A percentile compares a stretch with the other conserved stretches of the same genome.
phyloP scores from a whole-genome alignment of 1,284 basidiomycete genomes.

The Microstroma glucosiphilum region DNA sequence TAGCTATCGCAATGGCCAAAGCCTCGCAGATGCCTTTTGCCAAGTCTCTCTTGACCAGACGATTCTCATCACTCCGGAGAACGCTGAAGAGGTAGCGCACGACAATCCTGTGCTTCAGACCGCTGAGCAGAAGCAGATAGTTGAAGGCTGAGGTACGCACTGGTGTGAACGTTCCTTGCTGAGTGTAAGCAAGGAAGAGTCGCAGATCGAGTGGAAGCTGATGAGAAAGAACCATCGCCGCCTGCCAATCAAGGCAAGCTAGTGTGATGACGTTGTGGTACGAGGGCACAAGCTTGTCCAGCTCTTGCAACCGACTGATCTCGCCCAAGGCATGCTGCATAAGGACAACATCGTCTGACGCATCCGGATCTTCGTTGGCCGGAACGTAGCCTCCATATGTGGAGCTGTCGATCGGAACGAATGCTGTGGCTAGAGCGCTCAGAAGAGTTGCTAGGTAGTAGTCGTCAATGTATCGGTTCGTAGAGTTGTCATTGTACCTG shows the following conservation, averaged over 20 bases:
- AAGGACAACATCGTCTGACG: constrained; percentile 32
- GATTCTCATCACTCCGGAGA: constrained; percentile 76
- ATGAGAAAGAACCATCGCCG: constrained; percentile 33
- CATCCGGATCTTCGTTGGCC: constrained; percentile 29
- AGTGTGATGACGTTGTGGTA: constrained; percentile 88
- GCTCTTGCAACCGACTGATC: constrained; percentile 82
- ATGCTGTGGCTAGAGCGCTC: constrained; percentile 70
- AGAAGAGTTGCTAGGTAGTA: constrained; percentile 84
- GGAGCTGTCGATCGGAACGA: constrained; percentile 54
- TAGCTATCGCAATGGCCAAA: constrained; percentile 74
- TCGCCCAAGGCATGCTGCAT: constrained; percentile 33
- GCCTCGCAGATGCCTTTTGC: constrained; percentile 79
- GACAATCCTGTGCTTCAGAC: constrained; percentile 58
- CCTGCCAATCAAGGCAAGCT: constrained; percentile 55
- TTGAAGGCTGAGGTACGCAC: constrained; percentile 89
- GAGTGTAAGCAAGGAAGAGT: constrained; percentile 78
- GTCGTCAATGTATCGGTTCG: constrained; percentile 85
- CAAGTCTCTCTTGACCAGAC: constrained; percentile 74
- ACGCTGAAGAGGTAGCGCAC: constrained; percentile 86
- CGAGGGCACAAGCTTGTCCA: constrained; percentile 91
- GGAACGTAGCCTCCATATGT: constrained; percentile 21
- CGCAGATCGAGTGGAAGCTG: constrained; percentile 74
- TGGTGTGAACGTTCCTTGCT: constrained; percentile 69
- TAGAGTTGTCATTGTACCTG: constrained; percentile 88
- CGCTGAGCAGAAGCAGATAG: constrained; percentile 78